Conservation (phyloP, 1,284 basidiomycete genomes). For the Rhodotorula mucilaginosa region DNA sequence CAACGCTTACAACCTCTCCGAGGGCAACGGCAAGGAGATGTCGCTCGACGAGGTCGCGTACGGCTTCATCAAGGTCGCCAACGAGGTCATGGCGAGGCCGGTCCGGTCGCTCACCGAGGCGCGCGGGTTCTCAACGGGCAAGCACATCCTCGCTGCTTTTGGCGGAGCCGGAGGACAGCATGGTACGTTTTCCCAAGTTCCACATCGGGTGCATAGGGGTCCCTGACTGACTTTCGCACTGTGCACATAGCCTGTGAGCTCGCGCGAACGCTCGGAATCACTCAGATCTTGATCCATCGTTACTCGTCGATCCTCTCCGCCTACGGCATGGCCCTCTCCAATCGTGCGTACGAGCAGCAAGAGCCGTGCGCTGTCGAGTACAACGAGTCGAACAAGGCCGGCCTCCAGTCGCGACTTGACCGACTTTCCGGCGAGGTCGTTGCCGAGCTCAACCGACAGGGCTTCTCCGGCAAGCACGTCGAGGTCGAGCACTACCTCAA, state of each 20-base stretch:
- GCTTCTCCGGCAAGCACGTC: slow-evolving; percentile 13
- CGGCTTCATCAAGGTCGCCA: slow-evolving; percentile 61
- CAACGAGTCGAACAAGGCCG: slow-evolving; percentile 12
- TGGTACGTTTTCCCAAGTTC: slow-evolving; percentile 49
- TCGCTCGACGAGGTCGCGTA: slow-evolving; percentile 83
- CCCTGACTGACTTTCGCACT: neutral
- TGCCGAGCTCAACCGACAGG: slow-evolving; percentile 21
- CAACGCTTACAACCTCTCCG: slow-evolving; percentile 50
- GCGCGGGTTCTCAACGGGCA: slow-evolving; percentile 35
- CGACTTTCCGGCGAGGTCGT: slow-evolving; percentile 11
- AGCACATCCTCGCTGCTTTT: slow-evolving; percentile 35
- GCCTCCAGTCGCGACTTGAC: slow-evolving; percentile 13
- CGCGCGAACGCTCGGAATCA: slow-evolving; percentile 66
- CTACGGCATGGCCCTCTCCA: slow-evolving; percentile 58
- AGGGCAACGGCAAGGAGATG: slow-evolving; percentile 50
- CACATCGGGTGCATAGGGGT: too few relatives aligned
- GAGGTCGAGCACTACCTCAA: slow-evolving; percentile 33
- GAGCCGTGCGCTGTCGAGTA: slow-evolving; percentile 39
- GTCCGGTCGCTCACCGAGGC: slow-evolving; percentile 42
- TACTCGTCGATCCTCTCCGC: slow-evolving; percentile 60
- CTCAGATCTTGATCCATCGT: slow-evolving; percentile 81
- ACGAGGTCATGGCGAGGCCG: slow-evolving; percentile 38
- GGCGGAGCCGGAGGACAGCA: slow-evolving; percentile 70
- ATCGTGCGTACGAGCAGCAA: slow-evolving; percentile 59
- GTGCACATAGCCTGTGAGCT: slow-evolving; percentile 55